Evolutionary conservation across 106 monocot genomes (phyloP).

Genomic region (Dendrobium catenatum): DNA sequence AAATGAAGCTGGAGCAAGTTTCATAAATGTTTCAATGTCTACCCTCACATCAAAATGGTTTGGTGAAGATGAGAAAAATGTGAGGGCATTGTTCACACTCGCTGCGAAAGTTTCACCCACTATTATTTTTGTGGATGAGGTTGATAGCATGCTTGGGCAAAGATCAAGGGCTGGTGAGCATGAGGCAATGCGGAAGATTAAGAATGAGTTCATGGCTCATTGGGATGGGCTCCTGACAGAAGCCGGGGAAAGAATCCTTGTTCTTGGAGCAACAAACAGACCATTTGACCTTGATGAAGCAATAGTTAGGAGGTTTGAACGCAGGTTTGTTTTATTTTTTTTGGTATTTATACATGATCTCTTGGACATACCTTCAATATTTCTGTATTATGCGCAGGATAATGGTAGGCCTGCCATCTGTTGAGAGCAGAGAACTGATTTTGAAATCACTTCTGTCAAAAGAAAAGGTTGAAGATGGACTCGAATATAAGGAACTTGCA

Average conservation of each 20-base stretch:
- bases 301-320: conserved; percentile 81
- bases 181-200: conserved; percentile 86
- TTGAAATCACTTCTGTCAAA: conserved; percentile 61
- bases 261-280: conserved; percentile 85
- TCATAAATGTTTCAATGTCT: conserved; percentile 88
- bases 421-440: conserved; percentile 64
- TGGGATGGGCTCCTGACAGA: conserved; percentile 85
- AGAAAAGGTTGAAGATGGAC: conserved; percentile 63
- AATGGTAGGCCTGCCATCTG: conserved; percentile 72
- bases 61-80: conserved; percentile 95
- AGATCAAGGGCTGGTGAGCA: conserved; percentile 74
- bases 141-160: conserved; percentile 91
- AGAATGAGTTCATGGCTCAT: conserved; percentile 89
- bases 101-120: conserved; percentile 85
- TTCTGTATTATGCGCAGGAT: conserved; percentile 38
- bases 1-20: conserved; percentile 86
- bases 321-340: conserved; percentile 38
- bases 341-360: neutral
- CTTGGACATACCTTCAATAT: neutral
- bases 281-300: conserved; percentile 96
- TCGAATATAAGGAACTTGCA: conserved; percentile 71
- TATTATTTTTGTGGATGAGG: conserved; percentile 87
- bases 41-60: conserved; percentile 97
- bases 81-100: conserved; percentile 70
- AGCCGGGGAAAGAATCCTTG: conserved; percentile 70